Percentiles rank a stretch among this genome's conserved stretches.
phyloP scores from a whole-genome alignment of 2,329 filamentous ascomycete genomes.

The Monosporascus cannonballus region DNA sequence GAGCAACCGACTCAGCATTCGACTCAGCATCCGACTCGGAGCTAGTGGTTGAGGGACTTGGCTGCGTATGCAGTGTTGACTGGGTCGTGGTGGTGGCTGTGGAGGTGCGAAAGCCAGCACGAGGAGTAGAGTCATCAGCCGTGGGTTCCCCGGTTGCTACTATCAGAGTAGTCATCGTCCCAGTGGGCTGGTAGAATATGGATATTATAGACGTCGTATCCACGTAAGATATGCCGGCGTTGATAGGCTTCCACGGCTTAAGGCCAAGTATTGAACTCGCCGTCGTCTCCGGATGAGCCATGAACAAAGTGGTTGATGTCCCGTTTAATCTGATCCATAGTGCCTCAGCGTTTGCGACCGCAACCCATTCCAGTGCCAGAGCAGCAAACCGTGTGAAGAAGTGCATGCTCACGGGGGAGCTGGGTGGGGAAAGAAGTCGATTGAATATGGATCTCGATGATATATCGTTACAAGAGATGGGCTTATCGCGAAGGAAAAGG shows the following conservation, averaged over 20 bases:
- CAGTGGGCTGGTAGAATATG: not conserved
- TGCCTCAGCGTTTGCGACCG: not conserved
- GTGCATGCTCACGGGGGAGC: not conserved
- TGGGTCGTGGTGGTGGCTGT: not conserved
- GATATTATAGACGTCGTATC: not conserved
- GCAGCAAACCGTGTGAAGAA: not conserved
- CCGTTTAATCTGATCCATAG: not conserved
- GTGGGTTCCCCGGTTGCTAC: not conserved
- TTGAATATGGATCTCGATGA: no score
- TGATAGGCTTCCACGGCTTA: not conserved
- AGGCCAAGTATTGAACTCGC: not conserved
- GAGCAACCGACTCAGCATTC: not conserved
- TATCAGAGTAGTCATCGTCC: not conserved
- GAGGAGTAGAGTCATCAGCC: not conserved
- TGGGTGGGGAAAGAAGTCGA: not conserved
- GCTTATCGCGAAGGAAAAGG: no score
- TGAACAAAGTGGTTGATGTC: not conserved
- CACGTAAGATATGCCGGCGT: not conserved
- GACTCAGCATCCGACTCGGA: not conserved
- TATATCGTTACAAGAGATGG: no score
- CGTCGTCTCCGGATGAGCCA: not conserved
- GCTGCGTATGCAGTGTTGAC: not conserved
- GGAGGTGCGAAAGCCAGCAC: not conserved
- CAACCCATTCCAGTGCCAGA: not conserved
- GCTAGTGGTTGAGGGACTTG: not conserved